Evolutionary conservation across 2,329 filamentous ascomycete genomes (phyloP).

Genomic region (Talaromyces sp.): DNA sequence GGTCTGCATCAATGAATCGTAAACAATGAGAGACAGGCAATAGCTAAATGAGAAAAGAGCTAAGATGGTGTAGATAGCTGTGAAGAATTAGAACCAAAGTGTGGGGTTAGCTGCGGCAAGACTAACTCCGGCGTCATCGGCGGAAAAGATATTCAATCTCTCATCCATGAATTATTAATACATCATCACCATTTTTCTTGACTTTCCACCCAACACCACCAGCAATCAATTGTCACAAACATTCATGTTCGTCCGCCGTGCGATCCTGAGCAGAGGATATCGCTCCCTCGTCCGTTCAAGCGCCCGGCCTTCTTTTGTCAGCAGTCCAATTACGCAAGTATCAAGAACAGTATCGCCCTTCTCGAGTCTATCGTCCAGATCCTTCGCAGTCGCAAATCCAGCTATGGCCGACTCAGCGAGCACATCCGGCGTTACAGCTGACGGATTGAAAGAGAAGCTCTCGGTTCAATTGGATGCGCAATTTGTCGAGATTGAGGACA

Average conservation of each 20-base stretch:
- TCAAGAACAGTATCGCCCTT: constrained; percentile 22
- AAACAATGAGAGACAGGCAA: neutral
- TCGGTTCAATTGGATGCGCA: constrained; percentile 66
- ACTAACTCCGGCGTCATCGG: constrained; percentile 12
- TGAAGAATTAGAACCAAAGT: neutral
- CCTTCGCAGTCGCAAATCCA: constrained; percentile 33
- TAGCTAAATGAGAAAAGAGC: neutral
- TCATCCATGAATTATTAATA: neutral
- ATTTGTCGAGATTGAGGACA: constrained; percentile 84
- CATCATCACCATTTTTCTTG: neutral
- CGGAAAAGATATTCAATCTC: constrained; percentile 7
- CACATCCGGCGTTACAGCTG: constrained; percentile 66
- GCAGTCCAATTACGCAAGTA: constrained; percentile 12
- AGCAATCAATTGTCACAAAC: neutral
- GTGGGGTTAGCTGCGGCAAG: constrained; percentile 8
- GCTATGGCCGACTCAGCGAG: constrained; percentile 48
- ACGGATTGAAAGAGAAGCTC: constrained; percentile 66
- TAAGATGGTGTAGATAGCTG: neutral
- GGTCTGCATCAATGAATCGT: constrained; percentile 11
- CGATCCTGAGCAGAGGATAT: constrained; percentile 39
- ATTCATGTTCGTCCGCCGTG: constrained; percentile 39
- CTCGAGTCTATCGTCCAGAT: constrained; percentile 35
- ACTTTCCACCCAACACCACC: neutral
- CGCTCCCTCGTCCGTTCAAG: constrained; percentile 35
- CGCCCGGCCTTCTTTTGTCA: constrained; percentile 18